Evolutionary conservation across 2,329 filamentous ascomycete species (phyloP), one percentile per base, ranked within the genome.

Genomic region (Stylonectria norvegica): DNA sequence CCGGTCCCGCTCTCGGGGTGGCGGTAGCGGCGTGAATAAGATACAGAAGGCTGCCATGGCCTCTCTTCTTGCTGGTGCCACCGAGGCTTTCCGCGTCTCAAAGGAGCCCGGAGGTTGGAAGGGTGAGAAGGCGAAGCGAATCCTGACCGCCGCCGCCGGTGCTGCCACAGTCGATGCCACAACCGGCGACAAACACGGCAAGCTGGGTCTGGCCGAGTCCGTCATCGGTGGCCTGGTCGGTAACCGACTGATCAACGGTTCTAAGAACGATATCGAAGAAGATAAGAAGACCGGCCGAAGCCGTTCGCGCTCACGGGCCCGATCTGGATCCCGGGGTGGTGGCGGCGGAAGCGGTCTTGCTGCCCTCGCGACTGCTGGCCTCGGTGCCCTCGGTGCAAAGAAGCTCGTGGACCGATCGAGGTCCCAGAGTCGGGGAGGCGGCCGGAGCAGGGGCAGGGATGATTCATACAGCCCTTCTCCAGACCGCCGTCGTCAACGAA

Each of bases 81-180:
- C 89, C 39, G 90, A 96, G 65, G 91, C 91, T 29, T 95, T 95
- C 74, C 85, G 88, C 47, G 83, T 89, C 41, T 83, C 90, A 61
- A 95, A 91, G 57, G 86, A 93, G 48, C 86, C 89, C 3, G 91
- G 91, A 39, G 79, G 84, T 30, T 96, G 90, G 89, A 85, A 83
- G 49, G 91, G 90, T 25, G 85, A 87, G 48, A 96, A 96, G 68
- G 88, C 89, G 51, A 93, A 89, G 71, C 88, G 91, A 37, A 80
- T 97, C 45, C 77, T 95, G 34, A 96, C 91, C 16, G 90, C 89
- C 34, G 91, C 91, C 18, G 77, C 79, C 18, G 85, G 88, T 66
- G 89, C 91, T 44, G 91, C 87, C 52, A 86, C 89, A 42, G 85
- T 95, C 46, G 89, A 96, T 63, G 81, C 83, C 7, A 83, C 83